Percentiles rank a stretch among this genome's conserved stretches.
Evolutionary conservation across 164 flowering plant genomes (phyloP).

Genomic region (Vitis labrusca): DNA sequence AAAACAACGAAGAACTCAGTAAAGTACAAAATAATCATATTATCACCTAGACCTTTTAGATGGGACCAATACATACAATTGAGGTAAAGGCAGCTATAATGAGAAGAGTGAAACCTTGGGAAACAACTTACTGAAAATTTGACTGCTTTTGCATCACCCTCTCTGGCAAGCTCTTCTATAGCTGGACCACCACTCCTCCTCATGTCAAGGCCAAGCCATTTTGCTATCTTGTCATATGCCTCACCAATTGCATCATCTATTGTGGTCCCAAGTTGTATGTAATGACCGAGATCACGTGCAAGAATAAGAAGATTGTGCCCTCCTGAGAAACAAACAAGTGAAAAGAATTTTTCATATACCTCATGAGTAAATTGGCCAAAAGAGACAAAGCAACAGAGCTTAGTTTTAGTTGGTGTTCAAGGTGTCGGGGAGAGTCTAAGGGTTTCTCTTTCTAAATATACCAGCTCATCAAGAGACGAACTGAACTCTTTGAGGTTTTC

Average conservation of each 20-base stretch:
- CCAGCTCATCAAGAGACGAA: neutral
- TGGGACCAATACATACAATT: neutral
- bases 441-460: neutral
- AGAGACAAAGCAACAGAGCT: neutral
- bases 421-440: neutral
- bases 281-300: conserved; percentile 90
- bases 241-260: conserved; percentile 99
- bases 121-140: conserved; percentile 54
- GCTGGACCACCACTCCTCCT: conserved; percentile 95
- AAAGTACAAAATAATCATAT: conserved; percentile 4
- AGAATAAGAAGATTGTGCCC: conserved; percentile 95
- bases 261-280: conserved; percentile 93
- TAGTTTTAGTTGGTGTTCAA: neutral
- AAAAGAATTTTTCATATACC: neutral
- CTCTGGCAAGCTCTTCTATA: conserved; percentile 83
- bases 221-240: conserved; percentile 96
- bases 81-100: neutral
- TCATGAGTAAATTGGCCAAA: neutral
- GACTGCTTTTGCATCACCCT: conserved; percentile 79
- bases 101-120: neutral
- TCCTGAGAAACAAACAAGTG: conserved; percentile 42
- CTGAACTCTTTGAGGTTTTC: too few species aligned
- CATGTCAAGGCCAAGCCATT: conserved; percentile 98
- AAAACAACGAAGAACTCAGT: neutral
- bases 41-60: neutral